Evolutionary conservation across 1,284 basidiomycete species (phyloP), one percentile per base, ranked within the genome.

Genomic region (Apiotrichum laibachii): DNA sequence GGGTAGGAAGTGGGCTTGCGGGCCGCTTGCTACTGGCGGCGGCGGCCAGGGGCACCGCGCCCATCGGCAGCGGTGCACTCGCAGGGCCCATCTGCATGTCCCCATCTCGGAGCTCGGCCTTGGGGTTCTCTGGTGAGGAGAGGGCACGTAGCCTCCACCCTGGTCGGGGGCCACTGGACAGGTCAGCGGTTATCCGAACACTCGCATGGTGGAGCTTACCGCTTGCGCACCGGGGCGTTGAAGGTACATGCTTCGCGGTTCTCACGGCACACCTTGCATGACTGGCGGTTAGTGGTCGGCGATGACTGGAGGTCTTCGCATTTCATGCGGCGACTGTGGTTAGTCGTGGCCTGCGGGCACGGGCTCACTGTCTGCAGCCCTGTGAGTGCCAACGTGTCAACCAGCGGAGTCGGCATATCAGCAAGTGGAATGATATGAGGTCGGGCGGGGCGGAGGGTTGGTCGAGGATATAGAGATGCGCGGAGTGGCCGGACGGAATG

Each of bases 261-360:
- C 37, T 72, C 66, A 18, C 66, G 57, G 55, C 70, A 72, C 22
- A 62, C 58, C n/a, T 57, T 60, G 55, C 68, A 70, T 8, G 56
- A 50, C 18, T 47, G 56, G 13, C 35, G 40, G 18, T 50, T 57
- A 21, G 46, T 53, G 9, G 39, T n/a, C 11, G 39, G 35, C 12
- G 55, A 52, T 1, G 48, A 53, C 40, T 59, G 54, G 16, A 64
- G 43, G 37, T 65, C 63, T 35, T 69, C 65, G 53, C 67, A 69
- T 61, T 66, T 71, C 48, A 66, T 66, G 12, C 67, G 64, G 13
- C 64, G 63, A 33, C 69, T 71, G 55, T 1, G 10, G 43, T 21
- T 9, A 19, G 22, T 13, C 13, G 6, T 49, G 45, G 46, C 42
- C 37, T 33, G 46, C 2, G n/a, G 35, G 53, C 48, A 50, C 34